Percentiles rank a stretch among this genome's conserved stretches.
Conservation (phyloP, 1,284 basidiomycete species). For the Stereum hirsutum region DNA sequence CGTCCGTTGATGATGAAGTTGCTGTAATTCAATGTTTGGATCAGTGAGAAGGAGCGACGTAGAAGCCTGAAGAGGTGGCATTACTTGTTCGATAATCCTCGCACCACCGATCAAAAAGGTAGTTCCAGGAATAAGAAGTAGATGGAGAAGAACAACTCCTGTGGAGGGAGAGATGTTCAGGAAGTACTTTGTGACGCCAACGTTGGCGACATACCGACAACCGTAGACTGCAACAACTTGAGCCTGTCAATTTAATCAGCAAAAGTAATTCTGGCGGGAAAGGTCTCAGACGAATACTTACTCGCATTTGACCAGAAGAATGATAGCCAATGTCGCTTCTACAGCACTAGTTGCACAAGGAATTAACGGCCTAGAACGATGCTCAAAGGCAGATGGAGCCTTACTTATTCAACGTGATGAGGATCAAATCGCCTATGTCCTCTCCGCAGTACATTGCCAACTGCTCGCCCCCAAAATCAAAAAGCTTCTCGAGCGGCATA, state of each 20-base stretch:
- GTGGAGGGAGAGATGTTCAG: not conserved
- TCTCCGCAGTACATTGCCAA: constrained; percentile 45
- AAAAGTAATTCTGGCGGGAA: not conserved
- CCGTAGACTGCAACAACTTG: constrained; percentile 48
- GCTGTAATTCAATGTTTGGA: constrained; percentile 39
- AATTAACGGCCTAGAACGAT: not conserved
- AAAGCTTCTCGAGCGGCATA: constrained; percentile 39
- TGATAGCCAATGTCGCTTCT: constrained; percentile 60
- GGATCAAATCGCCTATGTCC: constrained; percentile 44
- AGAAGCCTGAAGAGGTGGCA: constrained; percentile 53
- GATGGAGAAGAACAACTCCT: constrained; percentile 55
- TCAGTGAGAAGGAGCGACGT: constrained; percentile 54
- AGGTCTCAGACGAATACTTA: constrained; percentile 23
- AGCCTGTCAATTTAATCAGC: constrained; percentile 27
- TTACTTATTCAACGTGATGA: constrained; percentile 33
- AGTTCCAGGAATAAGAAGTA: constrained; percentile 51
- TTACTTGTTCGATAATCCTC: constrained; percentile 39
- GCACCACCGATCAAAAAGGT: constrained; percentile 56
- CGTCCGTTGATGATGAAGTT: constrained; percentile 38
- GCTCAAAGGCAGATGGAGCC: constrained; percentile 2
- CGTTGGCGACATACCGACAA: constrained; percentile 31
- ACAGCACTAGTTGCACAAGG: constrained; percentile 21
- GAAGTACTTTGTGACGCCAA: not conserved
- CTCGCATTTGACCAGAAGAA: constrained; percentile 58
- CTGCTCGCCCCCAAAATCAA: constrained; percentile 52